Conservation (phyloP, 2,329 filamentous ascomycete genomes). For the Pleomassaria siparia region DNA sequence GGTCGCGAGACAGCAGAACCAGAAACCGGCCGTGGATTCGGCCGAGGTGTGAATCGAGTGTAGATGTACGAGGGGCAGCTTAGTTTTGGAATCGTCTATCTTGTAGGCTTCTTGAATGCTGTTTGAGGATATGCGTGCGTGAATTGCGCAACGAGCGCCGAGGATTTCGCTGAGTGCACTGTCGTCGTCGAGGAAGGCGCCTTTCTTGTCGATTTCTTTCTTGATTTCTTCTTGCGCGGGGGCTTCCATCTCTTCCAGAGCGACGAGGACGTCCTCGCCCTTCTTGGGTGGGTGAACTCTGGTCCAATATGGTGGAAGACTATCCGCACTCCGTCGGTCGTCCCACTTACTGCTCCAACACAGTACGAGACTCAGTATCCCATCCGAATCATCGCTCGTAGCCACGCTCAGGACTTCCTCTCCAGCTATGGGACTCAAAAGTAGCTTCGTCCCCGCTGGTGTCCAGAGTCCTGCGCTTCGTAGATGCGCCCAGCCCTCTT, state of each 20-base stretch:
- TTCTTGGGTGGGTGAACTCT: constrained; percentile 13
- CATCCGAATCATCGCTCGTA: constrained; percentile 31
- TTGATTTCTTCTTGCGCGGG: constrained; percentile 6
- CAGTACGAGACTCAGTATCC: constrained; percentile 24
- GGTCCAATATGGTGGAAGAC: constrained; percentile 31
- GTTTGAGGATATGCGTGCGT: constrained; percentile 20
- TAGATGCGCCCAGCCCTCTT: constrained; percentile 22
- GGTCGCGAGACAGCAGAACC: constrained; percentile 61
- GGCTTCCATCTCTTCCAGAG: constrained; percentile 13
- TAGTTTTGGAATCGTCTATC: constrained; percentile 13
- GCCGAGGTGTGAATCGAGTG: constrained; percentile 8
- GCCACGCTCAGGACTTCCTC: constrained; percentile 28
- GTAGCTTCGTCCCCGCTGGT: constrained; percentile 29
- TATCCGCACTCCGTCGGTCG: constrained; percentile 16
- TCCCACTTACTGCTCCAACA: constrained; percentile 27
- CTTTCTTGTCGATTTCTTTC: constrained; percentile 14
- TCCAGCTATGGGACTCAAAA: constrained; percentile 16
- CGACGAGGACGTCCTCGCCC: constrained; percentile 13
- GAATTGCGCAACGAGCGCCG: constrained; percentile 7
- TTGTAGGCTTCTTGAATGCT: constrained; percentile 26
- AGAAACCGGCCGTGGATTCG: constrained; percentile 46
- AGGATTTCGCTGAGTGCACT: constrained; percentile 15
- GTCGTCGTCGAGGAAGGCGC: constrained; percentile 23
- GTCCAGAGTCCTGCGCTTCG: constrained; percentile 29
- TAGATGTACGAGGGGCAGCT: constrained; percentile 19